Percentiles rank a stretch among this genome's conserved stretches.
These are phyloP conservation scores for Arthrobotrys conoides DNA, from an alignment of 2,329 filamentous ascomycete genomes.

Conservation along the genomic window DNA sequence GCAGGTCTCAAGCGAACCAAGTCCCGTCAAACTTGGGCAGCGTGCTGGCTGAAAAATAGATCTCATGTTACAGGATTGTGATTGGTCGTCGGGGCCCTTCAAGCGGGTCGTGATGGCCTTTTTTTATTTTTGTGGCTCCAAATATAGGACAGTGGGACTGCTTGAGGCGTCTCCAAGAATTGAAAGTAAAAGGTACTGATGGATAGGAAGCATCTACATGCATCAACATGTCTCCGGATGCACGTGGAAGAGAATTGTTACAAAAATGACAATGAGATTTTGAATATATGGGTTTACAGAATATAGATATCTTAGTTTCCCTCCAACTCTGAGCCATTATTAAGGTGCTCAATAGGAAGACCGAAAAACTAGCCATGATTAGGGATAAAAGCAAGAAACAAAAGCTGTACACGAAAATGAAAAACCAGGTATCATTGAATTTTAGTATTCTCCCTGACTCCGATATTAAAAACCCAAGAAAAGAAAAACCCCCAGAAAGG, in stretches of 20 bases:
- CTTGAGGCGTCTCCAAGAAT: constrained; percentile 4
- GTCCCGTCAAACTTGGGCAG: not conserved
- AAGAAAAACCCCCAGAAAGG: constrained; percentile 27
- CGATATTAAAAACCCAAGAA: constrained; percentile 44
- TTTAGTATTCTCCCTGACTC: constrained; percentile 56
- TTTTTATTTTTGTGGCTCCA: constrained; percentile 9
- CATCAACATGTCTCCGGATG: constrained; percentile 2
- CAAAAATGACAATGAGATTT: constrained; percentile 7
- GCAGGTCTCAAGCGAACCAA: constrained; percentile 1
- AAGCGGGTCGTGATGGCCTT: constrained; percentile 14
- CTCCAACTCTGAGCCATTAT: not conserved
- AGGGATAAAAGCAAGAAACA: constrained; percentile 14
- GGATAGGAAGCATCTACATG: constrained; percentile 6
- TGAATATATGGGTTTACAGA: constrained; percentile 17
- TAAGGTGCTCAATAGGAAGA: constrained; percentile 4
- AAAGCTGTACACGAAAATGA: constrained; percentile 49
- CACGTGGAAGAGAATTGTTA: not conserved
- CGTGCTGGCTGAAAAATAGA: constrained; percentile 4
- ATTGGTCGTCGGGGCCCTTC: not conserved
- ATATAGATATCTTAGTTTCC: constrained; percentile 2
- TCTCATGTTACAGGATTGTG: constrained; percentile 15
- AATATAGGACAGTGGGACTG: constrained; percentile 22
- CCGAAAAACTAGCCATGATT: constrained; percentile 21
- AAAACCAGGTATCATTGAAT: constrained; percentile 57
- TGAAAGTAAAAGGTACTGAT: not conserved